Conservation (phyloP, 345 rosid species). For the Brassica incana region DNA sequence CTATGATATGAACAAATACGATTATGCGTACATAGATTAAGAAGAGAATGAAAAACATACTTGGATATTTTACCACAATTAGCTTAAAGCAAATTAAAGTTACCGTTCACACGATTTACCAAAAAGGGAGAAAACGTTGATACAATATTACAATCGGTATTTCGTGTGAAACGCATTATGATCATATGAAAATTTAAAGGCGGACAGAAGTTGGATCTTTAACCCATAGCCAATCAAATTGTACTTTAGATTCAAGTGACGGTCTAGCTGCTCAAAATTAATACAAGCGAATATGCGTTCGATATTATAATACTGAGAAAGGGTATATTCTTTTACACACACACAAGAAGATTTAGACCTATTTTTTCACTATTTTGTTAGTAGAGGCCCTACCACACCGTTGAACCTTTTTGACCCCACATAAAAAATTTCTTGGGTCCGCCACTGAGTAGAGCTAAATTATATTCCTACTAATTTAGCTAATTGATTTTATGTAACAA, state of each 20-base stretch:
- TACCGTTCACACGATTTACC: neutral
- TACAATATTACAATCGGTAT: neutral
- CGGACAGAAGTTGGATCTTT: conserved; percentile 5
- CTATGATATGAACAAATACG: neutral
- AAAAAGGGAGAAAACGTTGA: neutral
- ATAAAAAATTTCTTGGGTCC: too few relatives aligned
- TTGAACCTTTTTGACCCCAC: too few relatives aligned
- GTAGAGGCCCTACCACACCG: neutral
- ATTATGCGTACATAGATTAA: neutral
- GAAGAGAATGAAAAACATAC: neutral
- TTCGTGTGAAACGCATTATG: conserved; percentile 8
- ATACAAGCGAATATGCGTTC: conserved; percentile 5
- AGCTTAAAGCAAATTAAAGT: neutral
- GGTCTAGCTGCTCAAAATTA: neutral
- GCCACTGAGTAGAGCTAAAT: neutral
- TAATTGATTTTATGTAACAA: neutral
- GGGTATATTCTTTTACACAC: neutral
- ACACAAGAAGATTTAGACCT: neutral
- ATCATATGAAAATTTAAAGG: conserved; percentile 12
- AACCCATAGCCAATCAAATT: neutral
- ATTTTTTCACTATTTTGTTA: neutral
- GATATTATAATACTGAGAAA: neutral
- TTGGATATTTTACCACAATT: neutral
- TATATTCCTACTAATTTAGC: neutral
- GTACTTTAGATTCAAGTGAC: neutral